Percentiles rank a stretch among this genome's conserved stretches.
Conservation (phyloP, 306 rosid genomes). For the Pachyrhizus erosus region DNA sequence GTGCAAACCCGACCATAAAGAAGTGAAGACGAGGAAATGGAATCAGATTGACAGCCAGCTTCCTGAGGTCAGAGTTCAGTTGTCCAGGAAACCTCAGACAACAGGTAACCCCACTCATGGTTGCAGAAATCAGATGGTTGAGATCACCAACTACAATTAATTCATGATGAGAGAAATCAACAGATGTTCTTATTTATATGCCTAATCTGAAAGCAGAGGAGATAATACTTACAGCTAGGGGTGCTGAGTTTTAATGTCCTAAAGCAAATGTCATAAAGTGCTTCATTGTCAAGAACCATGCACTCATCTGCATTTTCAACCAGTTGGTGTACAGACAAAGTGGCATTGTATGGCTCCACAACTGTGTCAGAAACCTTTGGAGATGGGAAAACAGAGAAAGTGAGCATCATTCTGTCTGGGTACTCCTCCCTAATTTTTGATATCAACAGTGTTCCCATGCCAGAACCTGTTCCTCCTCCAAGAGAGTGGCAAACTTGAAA, state of each 20-base stretch:
- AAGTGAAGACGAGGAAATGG: conserved; percentile 97
- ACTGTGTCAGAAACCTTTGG: conserved; percentile 99
- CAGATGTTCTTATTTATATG: not conserved
- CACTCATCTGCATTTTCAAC: conserved; percentile 97
- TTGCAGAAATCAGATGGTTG: conserved; percentile 92
- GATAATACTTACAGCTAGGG: conserved; percentile 78
- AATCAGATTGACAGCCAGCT: conserved; percentile 87
- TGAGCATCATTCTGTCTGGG: conserved; percentile 95
- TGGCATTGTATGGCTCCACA: conserved; percentile 96
- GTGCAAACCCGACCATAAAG: conserved; percentile 97
- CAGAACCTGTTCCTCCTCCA: conserved; percentile 97
- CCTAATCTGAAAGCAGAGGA: conserved; percentile 14
- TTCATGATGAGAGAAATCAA: conserved; percentile 3
- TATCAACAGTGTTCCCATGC: conserved; percentile 90
- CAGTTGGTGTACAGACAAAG: conserved; percentile 88
- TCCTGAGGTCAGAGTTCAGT: conserved; percentile 86
- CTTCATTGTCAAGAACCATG: conserved; percentile 97
- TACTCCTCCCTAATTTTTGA: conserved; percentile 95
- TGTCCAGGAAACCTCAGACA: conserved; percentile 96
- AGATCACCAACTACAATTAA: conserved; percentile 80
- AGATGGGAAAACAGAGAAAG: conserved; percentile 93
- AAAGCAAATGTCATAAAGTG: conserved; percentile 95
- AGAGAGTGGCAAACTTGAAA: conserved; percentile 97
- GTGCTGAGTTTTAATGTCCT: conserved; percentile 95
- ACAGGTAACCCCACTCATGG: conserved; percentile 97